Conservation (phyloP, 176 grass and related monocot genomes). For the Musa schizocarpa region DNA sequence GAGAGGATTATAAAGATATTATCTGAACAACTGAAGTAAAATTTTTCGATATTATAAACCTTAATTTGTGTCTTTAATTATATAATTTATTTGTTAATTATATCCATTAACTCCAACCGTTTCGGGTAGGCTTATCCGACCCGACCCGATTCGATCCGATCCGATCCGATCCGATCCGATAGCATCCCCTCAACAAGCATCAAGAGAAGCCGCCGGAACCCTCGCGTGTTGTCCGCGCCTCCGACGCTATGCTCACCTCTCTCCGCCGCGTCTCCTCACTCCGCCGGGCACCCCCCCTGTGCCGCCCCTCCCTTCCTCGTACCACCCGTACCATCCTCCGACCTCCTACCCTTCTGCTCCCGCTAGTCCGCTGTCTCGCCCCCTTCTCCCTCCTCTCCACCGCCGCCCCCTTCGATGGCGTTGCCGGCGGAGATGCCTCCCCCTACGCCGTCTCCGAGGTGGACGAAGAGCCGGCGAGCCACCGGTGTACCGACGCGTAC, state of each 20-base stretch:
- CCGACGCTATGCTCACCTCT: constrained; percentile 47
- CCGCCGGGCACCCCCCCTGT: constrained; percentile 13
- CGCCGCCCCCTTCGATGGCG: constrained; percentile 19
- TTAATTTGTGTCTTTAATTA: no score
- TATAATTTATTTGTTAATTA: no score
- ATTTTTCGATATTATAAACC: no score
- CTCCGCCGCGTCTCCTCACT: constrained; percentile 34
- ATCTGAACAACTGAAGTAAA: no score
- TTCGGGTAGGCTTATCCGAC: no score
- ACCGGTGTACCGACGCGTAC: constrained; percentile 60
- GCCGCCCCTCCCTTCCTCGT: constrained; percentile 10
- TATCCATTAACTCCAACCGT: no score
- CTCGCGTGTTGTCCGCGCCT: background rate
- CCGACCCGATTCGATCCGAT: background rate
- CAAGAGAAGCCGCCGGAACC: background rate
- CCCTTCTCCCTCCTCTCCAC: constrained; percentile 18
- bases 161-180: background rate
- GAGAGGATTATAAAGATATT: no score
- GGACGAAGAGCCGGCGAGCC: constrained; percentile 15
- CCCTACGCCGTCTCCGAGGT: constrained; percentile 10
- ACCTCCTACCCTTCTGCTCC: background rate
- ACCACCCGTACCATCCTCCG: background rate
- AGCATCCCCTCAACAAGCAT: background rate
- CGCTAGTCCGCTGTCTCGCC: constrained; percentile 8
- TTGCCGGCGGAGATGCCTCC: constrained; percentile 8